A percentile compares a stretch with the other conserved stretches of the same genome.
These are phyloP conservation scores for Sporothrix protearum DNA, from an alignment of 2,329 filamentous ascomycete species.

Conservation along the genomic window DNA sequence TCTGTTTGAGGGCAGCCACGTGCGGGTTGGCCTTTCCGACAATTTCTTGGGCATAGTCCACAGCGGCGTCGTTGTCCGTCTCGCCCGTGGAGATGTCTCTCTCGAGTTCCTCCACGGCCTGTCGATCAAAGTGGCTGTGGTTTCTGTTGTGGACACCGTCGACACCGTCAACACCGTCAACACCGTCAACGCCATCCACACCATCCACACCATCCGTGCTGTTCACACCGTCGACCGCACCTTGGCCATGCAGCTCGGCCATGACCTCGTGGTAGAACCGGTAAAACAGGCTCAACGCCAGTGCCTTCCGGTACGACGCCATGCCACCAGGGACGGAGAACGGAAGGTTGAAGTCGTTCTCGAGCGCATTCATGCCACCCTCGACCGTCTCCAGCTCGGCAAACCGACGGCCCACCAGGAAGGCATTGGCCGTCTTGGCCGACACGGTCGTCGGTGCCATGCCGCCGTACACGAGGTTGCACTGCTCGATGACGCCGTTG, in stretches of 20 bases:
- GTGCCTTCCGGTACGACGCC: slow-evolving; percentile 89
- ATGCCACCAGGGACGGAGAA: slow-evolving; percentile 95
- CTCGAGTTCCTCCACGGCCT: slow-evolving; percentile 81
- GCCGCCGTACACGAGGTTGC: slow-evolving; percentile 84
- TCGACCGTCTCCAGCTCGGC: slow-evolving; percentile 80
- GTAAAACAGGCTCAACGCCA: slow-evolving; percentile 94
- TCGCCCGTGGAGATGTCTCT: slow-evolving; percentile 74
- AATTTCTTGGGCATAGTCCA: slow-evolving; percentile 75
- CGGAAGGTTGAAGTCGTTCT: slow-evolving; percentile 78
- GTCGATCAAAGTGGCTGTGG: slow-evolving; percentile 52
- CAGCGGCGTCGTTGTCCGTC: slow-evolving; percentile 71
- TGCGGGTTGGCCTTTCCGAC: slow-evolving; percentile 84
- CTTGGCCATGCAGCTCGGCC: slow-evolving; percentile 49
- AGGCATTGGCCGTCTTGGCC: slow-evolving; percentile 73
- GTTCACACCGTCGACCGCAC: neutral
- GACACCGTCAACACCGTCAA: slow-evolving; percentile 28
- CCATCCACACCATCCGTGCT: slow-evolving; percentile 23
- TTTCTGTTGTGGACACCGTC: neutral
- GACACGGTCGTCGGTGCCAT: slow-evolving; percentile 92
- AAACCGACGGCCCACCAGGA: slow-evolving; percentile 72
- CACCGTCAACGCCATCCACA: slow-evolving; percentile 30
- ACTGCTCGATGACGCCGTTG: slow-evolving; percentile 67
- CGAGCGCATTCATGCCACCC: slow-evolving; percentile 84
- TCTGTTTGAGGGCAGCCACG: slow-evolving; percentile 88
- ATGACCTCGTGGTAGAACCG: slow-evolving; percentile 92